Evolutionary conservation across 768 basidiomycete genomes (phyloP).

Genomic region (Brasilioporus rufonigricans): DNA sequence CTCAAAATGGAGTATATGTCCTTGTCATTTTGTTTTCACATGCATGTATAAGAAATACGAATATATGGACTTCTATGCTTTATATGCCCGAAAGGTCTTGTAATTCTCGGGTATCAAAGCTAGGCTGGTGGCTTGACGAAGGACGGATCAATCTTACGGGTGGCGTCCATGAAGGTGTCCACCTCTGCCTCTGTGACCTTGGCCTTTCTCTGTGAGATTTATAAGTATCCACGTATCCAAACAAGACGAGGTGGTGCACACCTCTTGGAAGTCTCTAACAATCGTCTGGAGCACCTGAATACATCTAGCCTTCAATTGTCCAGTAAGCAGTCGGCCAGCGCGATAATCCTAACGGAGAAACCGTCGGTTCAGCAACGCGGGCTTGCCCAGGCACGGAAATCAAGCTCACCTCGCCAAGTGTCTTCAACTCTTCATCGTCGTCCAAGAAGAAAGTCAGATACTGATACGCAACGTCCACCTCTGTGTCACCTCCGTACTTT

Average conservation of each 20-base stretch:
- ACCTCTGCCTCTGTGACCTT: slow-evolving; percentile 78
- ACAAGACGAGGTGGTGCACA: slow-evolving; percentile 26
- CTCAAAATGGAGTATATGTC: slow-evolving; percentile 1
- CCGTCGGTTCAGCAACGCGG: background rate
- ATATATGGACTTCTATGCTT: slow-evolving; percentile 5
- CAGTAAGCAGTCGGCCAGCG: slow-evolving; percentile 81
- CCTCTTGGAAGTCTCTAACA: slow-evolving; percentile 84
- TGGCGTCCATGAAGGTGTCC: slow-evolving; percentile 75
- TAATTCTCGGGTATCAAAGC: background rate
- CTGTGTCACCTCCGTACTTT: slow-evolving; percentile 82
- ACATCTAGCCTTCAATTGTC: slow-evolving; percentile 87
- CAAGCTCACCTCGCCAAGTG: slow-evolving; percentile 62
- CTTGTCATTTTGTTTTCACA: background rate
- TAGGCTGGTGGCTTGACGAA: slow-evolving; percentile 36
- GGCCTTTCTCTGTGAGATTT: slow-evolving; percentile 60
- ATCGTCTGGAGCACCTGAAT: slow-evolving; percentile 81
- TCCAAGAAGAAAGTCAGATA: slow-evolving; percentile 95
- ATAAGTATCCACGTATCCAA: slow-evolving; percentile 3
- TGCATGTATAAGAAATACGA: slow-evolving; percentile 1
- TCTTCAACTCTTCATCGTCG: slow-evolving; percentile 84
- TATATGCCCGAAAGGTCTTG: background rate
- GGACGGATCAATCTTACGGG: slow-evolving; percentile 67
- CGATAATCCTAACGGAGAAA: slow-evolving; percentile 76
- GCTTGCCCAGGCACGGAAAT: no score
- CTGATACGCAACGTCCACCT: slow-evolving; percentile 95